Evolutionary conservation across 176 grass and related monocot species (phyloP), one percentile per base, ranked within the genome.

Genomic region (Carex cristatella): DNA sequence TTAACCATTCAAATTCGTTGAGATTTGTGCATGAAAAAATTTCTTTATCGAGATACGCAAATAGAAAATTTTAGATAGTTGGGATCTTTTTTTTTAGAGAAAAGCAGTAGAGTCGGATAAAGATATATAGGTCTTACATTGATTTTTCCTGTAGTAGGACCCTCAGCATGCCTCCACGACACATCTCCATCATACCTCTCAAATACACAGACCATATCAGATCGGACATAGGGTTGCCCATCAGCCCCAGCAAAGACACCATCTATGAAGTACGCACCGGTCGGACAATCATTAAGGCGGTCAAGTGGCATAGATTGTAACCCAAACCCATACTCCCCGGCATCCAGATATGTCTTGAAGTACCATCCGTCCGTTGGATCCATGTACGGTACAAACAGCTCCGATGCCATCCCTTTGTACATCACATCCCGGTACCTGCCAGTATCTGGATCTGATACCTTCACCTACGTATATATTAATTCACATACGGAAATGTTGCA

Each of bases 341-440:
- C 92, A 70, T 97, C 95, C 91, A 97, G 85, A 79, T 91, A 97
- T 56, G 95, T 94, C 86, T 97, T 97, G 86, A 97, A 97, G 83
- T 97, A 97, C 94, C 94, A 97, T 18, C 84, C 92, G 38, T 92
- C 94, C 1, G 94, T 83, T 6, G 94, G 94, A 86, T 97, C 94
- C 92, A 97, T 97, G 87, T 97, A 97, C 56, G 94, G 94, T 51
- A 97, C 92, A 83, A 97, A 97, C 38, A 97, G 84, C 89, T 97
- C 94, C 57, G 94, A 94, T 60, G 64, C 82, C 87, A 91, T 89
- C 19, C 94, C 94, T 84, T 92, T 94, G 83, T 93, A 91, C 82
- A 97, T 81, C 56, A 97, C 94, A 33, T 91, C 82, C 28, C 92
- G 19, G 40, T 68, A 55, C 72, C 13, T 32, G 0, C 90, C 92